Evolutionary conservation across 2,329 filamentous ascomycete species (phyloP), one percentile per base, ranked within the genome.

Genomic region (Ramularia endophylla): DNA sequence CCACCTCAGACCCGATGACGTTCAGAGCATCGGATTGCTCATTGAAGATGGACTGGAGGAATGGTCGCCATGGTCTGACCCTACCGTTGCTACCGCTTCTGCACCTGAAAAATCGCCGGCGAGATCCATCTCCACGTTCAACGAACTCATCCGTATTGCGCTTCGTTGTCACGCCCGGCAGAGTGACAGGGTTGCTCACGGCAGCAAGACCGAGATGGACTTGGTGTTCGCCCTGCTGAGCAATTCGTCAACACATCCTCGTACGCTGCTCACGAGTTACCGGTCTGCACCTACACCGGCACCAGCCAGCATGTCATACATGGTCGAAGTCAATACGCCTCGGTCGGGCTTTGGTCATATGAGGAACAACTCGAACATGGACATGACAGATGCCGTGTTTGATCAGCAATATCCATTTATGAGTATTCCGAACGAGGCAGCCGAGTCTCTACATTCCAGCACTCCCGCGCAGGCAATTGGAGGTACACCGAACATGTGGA

Each of bases 21-120:
- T 77, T 18, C 60, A 67, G n/a, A 59, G 62, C 27, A 57, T 71
- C 20, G 71, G 72, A 8, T 60, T 64, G 2, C 65, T 83, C 2
- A 70, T 77, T 18, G 80, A 85, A 58, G 79, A 84, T 51, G 80
- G 80, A 1, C 64, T 82, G 15, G 83, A 87, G 54, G 82, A 87
- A 63, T 87, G 83, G 83, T 78, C 83, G 50, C 78, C 80, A 1
- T 87, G 83, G 83, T 69, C 71, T 13, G 75, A 79, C 37, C 57
- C 58, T 17, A 38, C 50, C 20, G 32, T 33, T 17, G 42, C 36
- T 15, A 30, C 43, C 9, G 35, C 32, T 29, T 38, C 40, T 5
- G 37, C 33, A 11, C 13, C 18, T 69, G 70, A 44, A 52, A 68
- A 42, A 61, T 64, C 48, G 47, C 65, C 46, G 47, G 57, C 41